Conservation (phyloP, 108 stramenopile species). For the Cyclostephanos tholiformis region DNA sequence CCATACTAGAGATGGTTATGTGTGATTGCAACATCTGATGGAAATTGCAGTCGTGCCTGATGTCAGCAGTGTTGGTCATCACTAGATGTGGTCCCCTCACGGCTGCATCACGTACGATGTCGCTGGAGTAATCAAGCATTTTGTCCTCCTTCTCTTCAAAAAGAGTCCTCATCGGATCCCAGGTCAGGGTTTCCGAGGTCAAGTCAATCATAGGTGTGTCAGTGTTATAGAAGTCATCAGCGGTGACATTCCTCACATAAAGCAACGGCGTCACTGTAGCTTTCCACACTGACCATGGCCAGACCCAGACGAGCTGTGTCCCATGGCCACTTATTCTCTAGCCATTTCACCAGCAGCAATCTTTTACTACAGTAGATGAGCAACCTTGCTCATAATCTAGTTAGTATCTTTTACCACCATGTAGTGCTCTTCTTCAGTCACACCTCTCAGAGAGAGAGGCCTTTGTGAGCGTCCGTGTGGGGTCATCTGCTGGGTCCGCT, state of each 20-base stretch:
- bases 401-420: no score
- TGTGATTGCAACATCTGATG: background rate
- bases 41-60: constrained; percentile 9
- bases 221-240: background rate
- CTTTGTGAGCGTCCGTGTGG: background rate
- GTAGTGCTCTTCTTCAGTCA: no score
- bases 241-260: background rate
- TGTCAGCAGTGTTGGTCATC: constrained; percentile 1
- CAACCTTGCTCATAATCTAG: no score
- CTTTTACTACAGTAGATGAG: no score
- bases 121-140: constrained; percentile 5
- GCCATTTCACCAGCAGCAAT: no score
- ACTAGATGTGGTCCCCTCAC: background rate
- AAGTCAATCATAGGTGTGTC: constrained; percentile 1
- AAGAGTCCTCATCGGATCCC: constrained; percentile 4
- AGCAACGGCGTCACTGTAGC: constrained; percentile 1
- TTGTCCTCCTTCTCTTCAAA: constrained; percentile 15
- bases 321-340: no score
- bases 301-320: no score
- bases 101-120: background rate
- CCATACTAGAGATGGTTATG: background rate
- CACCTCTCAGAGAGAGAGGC: background rate
- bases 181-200: constrained; percentile 8
- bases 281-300: no score
- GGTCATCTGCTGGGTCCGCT: background rate